Percentiles rank a stretch among this genome's conserved stretches.
Conservation (phyloP, 768 basidiomycete genomes). For the Boletus sp. region DNA sequence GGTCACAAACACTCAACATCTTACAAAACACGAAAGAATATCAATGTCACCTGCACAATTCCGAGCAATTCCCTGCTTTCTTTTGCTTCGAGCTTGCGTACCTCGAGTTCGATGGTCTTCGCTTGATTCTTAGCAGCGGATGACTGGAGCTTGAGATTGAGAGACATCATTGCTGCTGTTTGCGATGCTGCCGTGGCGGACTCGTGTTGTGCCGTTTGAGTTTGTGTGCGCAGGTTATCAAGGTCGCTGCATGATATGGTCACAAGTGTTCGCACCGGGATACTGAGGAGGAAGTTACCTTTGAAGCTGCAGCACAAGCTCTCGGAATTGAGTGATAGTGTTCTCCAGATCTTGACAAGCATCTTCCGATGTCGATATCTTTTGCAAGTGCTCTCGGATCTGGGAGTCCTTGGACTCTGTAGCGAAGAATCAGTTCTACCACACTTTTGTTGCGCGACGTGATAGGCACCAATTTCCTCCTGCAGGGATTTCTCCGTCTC, state of each 20-base stretch:
- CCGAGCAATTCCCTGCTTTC: constrained; percentile 76
- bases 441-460: background rate
- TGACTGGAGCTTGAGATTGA: constrained; percentile 92
- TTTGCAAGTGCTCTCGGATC: constrained; percentile 62
- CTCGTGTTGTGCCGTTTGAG: constrained; percentile 79
- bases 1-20: background rate
- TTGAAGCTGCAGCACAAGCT: constrained; percentile 82
- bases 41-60: constrained; percentile 68
- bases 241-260: constrained; percentile 61
- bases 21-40: background rate
- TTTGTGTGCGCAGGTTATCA: constrained; percentile 76
- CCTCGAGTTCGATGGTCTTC: constrained; percentile 83
- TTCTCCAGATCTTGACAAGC: constrained; percentile 80
- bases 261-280: constrained; percentile 7
- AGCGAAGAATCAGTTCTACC: background rate
- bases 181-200: constrained; percentile 82
- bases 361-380: constrained; percentile 70
- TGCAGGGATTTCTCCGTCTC: constrained; percentile 91
- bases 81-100: constrained; percentile 78
- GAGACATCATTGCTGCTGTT: constrained; percentile 88
- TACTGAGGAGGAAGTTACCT: constrained; percentile 41
- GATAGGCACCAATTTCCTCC: constrained; percentile 74
- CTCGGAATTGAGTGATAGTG: constrained; percentile 90
- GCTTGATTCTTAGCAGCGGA: constrained; percentile 89
- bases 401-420: constrained; percentile 68